Evolutionary conservation across 2,329 filamentous ascomycete species (phyloP), one percentile per base, ranked within the genome.

Genomic region (Alternaria ethzedia): DNA sequence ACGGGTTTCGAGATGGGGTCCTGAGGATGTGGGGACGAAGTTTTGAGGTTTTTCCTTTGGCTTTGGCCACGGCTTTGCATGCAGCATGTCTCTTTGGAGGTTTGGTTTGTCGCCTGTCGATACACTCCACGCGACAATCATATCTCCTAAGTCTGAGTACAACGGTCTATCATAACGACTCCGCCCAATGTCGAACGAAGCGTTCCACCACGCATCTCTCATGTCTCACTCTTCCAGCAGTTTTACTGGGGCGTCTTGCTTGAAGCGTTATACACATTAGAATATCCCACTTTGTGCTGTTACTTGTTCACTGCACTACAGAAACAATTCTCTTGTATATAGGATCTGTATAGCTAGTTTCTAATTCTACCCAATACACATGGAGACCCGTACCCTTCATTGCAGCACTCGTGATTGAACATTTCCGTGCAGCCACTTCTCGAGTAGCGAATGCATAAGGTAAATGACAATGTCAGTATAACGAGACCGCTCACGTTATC

Each of bases 341-440:
- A 52, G 13, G 15, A 17, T 32, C 21, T 21, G 6, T 52, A 7
- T 7, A 5, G 20, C 49, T 52, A 52, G 49, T n/a, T 36, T 52
- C 49, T 52, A 36, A 52, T 41, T 20, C 12, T 41, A 25, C 20
- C 3, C 17, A 52, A 23, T 17, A 36, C 3, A 52, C 21, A 11
- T 8, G 21, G 6, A 36, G 6, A 36, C 15, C 7, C 32, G 32
- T n/a, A 36, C 15, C 1, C 0, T 3, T 9, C 1, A 0, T 9
- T 0, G 15, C 15, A 36, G 15, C 32, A 9, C 8, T n/a, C 32
- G 7, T 36, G 15, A 36, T 36, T n/a, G 32, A n/a, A 9, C 4
- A 0, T 36, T 36, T n/a, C 9, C 7, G 15, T 7, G 15, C 32
- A n/a, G 8, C 32, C 32, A 36, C 15, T 36, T n/a, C 12, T 20